phyloP scores from a whole-genome alignment of 257 asterid species.

The Solanum piurae region DNA sequence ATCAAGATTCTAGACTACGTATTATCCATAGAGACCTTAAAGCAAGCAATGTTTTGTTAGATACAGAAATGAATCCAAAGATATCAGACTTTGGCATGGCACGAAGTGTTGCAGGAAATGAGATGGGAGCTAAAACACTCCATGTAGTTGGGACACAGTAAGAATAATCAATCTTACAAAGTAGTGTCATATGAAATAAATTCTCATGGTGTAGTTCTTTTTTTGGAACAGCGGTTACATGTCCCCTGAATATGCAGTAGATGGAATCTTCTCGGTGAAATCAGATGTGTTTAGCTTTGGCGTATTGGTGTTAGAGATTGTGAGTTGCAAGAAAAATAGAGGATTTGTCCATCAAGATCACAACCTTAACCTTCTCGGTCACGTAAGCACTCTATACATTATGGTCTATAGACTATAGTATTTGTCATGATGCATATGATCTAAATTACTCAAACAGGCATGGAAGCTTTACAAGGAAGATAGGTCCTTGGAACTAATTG shows the following conservation, averaged over 20 bases:
- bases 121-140: constrained; percentile 18
- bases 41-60: constrained; percentile 20
- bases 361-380: constrained; percentile 22
- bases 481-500: neutral
- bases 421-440: neutral
- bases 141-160: constrained; percentile 25
- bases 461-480: constrained; percentile 2
- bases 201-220: neutral
- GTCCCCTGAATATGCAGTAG: constrained; percentile 24
- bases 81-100: constrained; percentile 27
- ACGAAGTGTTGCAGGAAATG: constrained; percentile 18
- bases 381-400: constrained; percentile 4
- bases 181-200: neutral
- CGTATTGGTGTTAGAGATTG: constrained; percentile 19
- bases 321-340: constrained; percentile 15
- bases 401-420: neutral
- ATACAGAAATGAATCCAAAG: constrained; percentile 21
- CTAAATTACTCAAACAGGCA: neutral
- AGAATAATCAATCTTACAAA: neutral
- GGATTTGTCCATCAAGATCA: constrained; percentile 11
- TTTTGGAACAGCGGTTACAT: constrained; percentile 16
- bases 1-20: constrained; percentile 24
- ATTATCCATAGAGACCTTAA: constrained; percentile 25
- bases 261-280: constrained; percentile 23
- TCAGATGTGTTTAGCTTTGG: constrained; percentile 27